Evolutionary conservation across 2,329 filamentous ascomycete species (phyloP), one percentile per base, ranked within the genome.

Genomic region (Colletotrichum limetticola): DNA sequence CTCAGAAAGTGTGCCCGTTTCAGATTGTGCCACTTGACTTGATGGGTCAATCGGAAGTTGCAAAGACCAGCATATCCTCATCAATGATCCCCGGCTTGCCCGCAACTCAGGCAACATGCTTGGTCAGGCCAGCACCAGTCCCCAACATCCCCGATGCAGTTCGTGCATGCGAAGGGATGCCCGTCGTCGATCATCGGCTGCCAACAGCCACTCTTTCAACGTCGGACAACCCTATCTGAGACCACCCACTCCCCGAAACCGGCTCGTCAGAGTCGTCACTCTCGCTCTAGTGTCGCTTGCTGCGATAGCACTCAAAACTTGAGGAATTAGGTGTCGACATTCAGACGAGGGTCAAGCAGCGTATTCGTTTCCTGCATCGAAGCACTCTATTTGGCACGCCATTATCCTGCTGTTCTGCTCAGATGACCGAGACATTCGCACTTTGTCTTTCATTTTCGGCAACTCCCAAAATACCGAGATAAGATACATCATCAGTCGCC

Each of bases 131-230:
- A 65, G 26, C 59, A 70, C 11, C 58, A 66, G 32, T 22, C 68
- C 30, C 60, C 49, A 26, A n/a, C 55, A 28, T 42, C 53, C 55
- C 60, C 61, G 71, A 66, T 65, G 60, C 66, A 70, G 66, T 72
- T 70, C 56, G 49, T 70, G 46, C 66, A 72, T 71, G 66, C 56
- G 53, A 72, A 70, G 60, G 70, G 70, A 72, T 72, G 70, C 66
- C 70, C 66, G 66, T 61, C 66, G 66, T 72, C 66, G 66, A 70
- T 72, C 70, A 49, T 42, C 60, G 55, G 63, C 60, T 19, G 26
- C 66, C 60, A 57, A 22, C 60, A 66, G 60, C 70, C 70, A 65
- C 46, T 73, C 66, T 71, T 70, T 62, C 60, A 61, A 71, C 60
- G 60, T 70, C 37, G 60, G 42, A 57, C 61, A 72, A 65, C 55